Percentiles rank a stretch among this genome's conserved stretches.
phyloP scores from a whole-genome alignment of 148 eudicot species.

The Camellia granthamiana region DNA sequence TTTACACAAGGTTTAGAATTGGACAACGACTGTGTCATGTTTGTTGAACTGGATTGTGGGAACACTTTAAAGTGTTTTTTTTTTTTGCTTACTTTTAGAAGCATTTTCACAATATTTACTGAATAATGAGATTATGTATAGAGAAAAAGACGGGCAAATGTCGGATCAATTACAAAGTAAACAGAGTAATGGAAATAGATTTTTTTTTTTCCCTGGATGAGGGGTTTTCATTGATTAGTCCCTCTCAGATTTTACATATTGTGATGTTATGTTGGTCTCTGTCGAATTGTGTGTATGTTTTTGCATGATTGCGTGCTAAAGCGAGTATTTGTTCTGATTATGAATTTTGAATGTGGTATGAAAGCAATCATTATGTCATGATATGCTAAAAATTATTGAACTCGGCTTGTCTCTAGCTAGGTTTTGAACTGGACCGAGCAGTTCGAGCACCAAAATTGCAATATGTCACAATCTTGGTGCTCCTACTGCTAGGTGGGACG shows the following conservation, averaged over 20 bases:
- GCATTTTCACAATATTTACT: not conserved
- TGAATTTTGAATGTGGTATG: not conserved
- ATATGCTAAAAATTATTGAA: too few species aligned
- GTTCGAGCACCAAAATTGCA: too few species aligned
- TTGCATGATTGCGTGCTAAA: too few species aligned
- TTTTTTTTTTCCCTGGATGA: not conserved
- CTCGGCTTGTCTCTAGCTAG: too few species aligned
- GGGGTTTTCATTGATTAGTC: not conserved
- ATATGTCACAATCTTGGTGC: too few species aligned
- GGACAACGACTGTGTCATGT: not conserved
- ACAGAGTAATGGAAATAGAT: constrained; percentile 23
- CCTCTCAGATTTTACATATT: not conserved
- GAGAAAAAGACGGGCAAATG: constrained; percentile 16
- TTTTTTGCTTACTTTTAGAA: not conserved
- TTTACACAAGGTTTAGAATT: too few species aligned
- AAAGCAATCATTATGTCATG: not conserved
- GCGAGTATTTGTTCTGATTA: not conserved
- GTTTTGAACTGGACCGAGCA: too few species aligned
- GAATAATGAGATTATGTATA: constrained; percentile 34
- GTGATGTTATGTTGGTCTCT: not conserved
- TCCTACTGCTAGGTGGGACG: not conserved
- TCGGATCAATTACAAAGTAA: constrained; percentile 18
- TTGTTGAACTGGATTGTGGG: not conserved
- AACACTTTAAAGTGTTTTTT: not conserved
- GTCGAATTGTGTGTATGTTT: not conserved